Evolutionary conservation across 129 eudicot species (phyloP).

Genomic region (Dittrichia graveolens): DNA sequence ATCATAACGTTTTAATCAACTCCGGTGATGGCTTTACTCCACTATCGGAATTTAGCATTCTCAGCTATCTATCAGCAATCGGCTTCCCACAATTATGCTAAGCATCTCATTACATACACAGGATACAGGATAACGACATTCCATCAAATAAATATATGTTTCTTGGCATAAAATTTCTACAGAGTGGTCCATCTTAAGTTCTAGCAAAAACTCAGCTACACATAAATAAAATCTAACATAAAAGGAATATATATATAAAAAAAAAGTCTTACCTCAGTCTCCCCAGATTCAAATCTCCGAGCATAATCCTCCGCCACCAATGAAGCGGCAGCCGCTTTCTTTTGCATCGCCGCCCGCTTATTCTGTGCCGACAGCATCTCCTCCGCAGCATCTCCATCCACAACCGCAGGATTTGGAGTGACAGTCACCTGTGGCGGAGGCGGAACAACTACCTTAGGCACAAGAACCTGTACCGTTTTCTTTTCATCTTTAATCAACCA

Average conservation of each 20-base stretch:
- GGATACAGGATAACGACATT: background rate
- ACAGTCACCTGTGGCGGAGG: slow-evolving; percentile 41
- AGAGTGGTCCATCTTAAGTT: too few species aligned
- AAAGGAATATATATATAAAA: background rate
- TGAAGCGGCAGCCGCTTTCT: slow-evolving; percentile 80
- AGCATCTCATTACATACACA: background rate
- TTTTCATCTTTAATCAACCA: slow-evolving; percentile 56
- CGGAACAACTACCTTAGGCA: slow-evolving; percentile 64
- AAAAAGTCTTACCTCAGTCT: slow-evolving; percentile 46
- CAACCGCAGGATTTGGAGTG: slow-evolving; percentile 5
- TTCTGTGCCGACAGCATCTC: slow-evolving; percentile 68
- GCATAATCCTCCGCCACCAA: slow-evolving; percentile 86
- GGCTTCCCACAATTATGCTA: background rate
- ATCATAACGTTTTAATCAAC: background rate
- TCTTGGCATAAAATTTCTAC: too few species aligned
- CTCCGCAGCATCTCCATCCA: slow-evolving; percentile 46
- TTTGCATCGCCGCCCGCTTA: slow-evolving; percentile 83
- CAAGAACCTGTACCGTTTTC: slow-evolving; percentile 67
- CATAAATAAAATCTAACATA: slow-evolving; percentile 1
- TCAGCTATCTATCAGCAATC: background rate
- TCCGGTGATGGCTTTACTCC: slow-evolving; percentile 5
- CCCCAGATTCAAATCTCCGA: slow-evolving; percentile 76
- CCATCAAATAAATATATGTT: too few species aligned
- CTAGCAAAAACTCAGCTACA: too few species aligned
- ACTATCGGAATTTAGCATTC: background rate